These are phyloP conservation scores for Noccaea caerulescens DNA, from an alignment of 345 rosid genomes.

Conservation along the genomic window DNA sequence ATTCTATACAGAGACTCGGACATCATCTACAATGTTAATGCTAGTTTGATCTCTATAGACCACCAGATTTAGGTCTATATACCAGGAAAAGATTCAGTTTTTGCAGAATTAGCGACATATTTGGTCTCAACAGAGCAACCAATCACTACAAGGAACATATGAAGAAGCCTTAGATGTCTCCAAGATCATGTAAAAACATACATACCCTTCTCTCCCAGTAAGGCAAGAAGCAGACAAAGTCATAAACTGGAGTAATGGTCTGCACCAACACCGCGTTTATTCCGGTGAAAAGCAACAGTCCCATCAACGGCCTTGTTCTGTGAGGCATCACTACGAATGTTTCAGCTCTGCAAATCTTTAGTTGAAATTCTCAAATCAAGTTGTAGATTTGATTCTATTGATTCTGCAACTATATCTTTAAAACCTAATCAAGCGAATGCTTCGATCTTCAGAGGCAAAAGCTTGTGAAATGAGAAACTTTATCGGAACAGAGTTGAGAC, in stretches of 20 bases:
- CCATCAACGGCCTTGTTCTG: slow-evolving; percentile 57
- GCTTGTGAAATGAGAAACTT: neutral
- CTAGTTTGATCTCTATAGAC: slow-evolving; percentile 8
- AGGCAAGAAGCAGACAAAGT: slow-evolving; percentile 67
- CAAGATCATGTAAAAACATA: neutral
- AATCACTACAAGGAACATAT: neutral
- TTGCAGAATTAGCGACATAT: neutral
- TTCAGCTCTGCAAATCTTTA: slow-evolving; percentile 25
- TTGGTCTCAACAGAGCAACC: neutral
- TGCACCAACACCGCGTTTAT: slow-evolving; percentile 53
- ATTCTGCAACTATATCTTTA: neutral
- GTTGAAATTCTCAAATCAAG: neutral
- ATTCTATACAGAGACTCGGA: neutral
- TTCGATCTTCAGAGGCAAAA: slow-evolving; percentile 2
- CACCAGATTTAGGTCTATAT: neutral
- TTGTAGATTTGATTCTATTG: neutral
- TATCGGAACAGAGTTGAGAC: neutral
- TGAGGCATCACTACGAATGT: slow-evolving; percentile 49
- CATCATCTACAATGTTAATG: neutral
- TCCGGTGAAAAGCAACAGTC: slow-evolving; percentile 57
- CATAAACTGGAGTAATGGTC: slow-evolving; percentile 61
- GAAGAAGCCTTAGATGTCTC: neutral
- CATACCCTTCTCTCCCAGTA: slow-evolving; percentile 69
- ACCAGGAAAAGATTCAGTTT: neutral
- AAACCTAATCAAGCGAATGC: neutral